These are phyloP conservation scores for Amanita exitialis DNA, from an alignment of 768 basidiomycete species.

Conservation along the genomic window DNA sequence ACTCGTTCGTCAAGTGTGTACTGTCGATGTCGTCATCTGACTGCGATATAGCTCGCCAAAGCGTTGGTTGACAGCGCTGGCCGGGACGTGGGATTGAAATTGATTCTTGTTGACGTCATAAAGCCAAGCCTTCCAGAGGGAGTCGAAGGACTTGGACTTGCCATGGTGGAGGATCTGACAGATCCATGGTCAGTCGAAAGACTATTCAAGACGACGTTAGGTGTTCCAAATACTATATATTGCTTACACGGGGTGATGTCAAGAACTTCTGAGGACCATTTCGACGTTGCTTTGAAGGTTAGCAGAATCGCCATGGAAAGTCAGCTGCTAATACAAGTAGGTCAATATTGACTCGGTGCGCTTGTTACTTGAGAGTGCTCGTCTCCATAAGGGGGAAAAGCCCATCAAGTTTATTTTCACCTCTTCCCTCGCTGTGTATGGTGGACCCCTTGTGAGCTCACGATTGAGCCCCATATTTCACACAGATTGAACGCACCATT, in stretches of 20 bases:
- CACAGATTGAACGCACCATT: background rate
- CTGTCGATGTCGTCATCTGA: background rate
- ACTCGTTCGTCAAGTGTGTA: conserved; percentile 18
- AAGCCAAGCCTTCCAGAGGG: conserved; percentile 24
- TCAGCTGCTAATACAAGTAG: conserved; percentile 12
- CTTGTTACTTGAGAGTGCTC: conserved; percentile 26
- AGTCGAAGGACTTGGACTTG: conserved; percentile 20
- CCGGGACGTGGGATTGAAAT: conserved; percentile 22
- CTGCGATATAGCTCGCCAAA: conserved; percentile 21
- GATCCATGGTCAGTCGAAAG: conserved; percentile 22
- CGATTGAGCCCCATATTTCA: background rate
- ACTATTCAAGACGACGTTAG: conserved; percentile 28
- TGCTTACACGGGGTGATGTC: conserved; percentile 56
- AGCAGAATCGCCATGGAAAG: background rate
- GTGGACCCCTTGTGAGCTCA: conserved; percentile 33
- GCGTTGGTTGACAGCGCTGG: conserved; percentile 20
- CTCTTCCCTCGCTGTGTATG: conserved; percentile 50
- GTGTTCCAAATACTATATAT: conserved; percentile 33
- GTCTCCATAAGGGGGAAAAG: conserved; percentile 14
- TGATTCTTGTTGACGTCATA: conserved; percentile 44
- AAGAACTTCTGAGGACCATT: conserved; percentile 49
- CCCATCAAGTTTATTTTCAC: conserved; percentile 47
- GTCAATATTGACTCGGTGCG: conserved; percentile 53
- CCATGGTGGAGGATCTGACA: conserved; percentile 31
- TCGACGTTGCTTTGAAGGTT: conserved; percentile 43